phyloP scores from a whole-genome alignment of 1,139 yeast genomes.

The Blastobotrys serpentis region DNA sequence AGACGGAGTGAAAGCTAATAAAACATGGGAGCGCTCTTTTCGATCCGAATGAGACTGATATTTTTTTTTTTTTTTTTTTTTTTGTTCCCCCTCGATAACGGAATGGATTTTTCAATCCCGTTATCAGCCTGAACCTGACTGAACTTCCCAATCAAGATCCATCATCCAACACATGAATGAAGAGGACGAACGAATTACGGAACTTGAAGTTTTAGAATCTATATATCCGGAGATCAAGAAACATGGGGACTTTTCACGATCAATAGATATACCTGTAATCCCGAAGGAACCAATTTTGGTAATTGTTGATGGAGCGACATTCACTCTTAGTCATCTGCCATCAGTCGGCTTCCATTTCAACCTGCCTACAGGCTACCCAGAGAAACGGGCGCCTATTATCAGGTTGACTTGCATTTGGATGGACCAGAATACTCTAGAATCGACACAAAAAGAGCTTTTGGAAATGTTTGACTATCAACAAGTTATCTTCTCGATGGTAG shows the following conservation, averaged over 20 bases:
- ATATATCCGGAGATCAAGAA: conserved; percentile 51
- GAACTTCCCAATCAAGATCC: neutral
- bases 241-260: conserved; percentile 14
- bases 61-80: no score
- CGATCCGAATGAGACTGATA: no score
- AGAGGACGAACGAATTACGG: conserved; percentile 35
- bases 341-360: conserved; percentile 25
- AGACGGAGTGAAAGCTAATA: no score
- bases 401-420: conserved; percentile 24
- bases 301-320: conserved; percentile 18
- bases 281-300: conserved; percentile 22
- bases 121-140: neutral
- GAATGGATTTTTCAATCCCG: neutral
- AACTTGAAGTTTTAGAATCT: conserved; percentile 48
- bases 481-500: conserved; percentile 50
- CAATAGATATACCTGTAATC: conserved; percentile 21
- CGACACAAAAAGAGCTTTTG: conserved; percentile 28
- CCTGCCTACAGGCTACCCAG: conserved; percentile 28
- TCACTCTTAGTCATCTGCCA: conserved; percentile 27
- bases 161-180: conserved; percentile 4
- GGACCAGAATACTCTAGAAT: conserved; percentile 34
- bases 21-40: no score
- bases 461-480: conserved; percentile 45
- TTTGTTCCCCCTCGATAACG: no score
- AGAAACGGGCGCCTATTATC: conserved; percentile 27